phyloP scores from a whole-genome alignment of 2,329 filamentous ascomycete species.

The Xylaria sp. region DNA sequence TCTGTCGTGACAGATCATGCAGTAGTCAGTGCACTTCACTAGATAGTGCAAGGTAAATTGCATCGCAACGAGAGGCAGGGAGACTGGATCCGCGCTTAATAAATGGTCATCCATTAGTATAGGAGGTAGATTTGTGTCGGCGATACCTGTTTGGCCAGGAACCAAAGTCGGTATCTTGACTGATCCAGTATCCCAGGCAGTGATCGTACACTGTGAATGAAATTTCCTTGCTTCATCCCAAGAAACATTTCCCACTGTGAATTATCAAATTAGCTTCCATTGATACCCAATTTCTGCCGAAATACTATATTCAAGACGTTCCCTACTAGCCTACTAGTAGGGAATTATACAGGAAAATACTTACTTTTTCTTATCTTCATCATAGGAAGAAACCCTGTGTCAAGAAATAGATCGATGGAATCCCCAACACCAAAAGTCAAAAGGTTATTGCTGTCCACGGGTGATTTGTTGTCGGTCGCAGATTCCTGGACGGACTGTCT shows the following conservation, averaged over 20 bases:
- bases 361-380: constrained; percentile 64
- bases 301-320: background rate
- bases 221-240: constrained; percentile 61
- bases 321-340: background rate
- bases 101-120: constrained; percentile 48
- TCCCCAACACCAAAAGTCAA: constrained; percentile 75
- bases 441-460: constrained; percentile 49
- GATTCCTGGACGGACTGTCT: background rate
- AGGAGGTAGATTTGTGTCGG: constrained; percentile 39
- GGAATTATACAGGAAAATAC: background rate
- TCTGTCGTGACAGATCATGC: constrained; percentile 81
- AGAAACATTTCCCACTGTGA: constrained; percentile 14
- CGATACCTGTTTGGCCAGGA: background rate
- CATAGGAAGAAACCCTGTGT: constrained; percentile 70
- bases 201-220: constrained; percentile 17
- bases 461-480: constrained; percentile 24
- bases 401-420: constrained; percentile 75
- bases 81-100: constrained; percentile 50
- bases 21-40: constrained; percentile 84
- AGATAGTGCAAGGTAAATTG: constrained; percentile 83
- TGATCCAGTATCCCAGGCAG: background rate
- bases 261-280: constrained; percentile 4
- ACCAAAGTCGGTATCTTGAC: background rate
- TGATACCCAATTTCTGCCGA: background rate
- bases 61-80: constrained; percentile 69